Base-by-base conservation (phyloP, 2,329 filamentous ascomycete species). In the Diaporthe vaccinii region DNA sequence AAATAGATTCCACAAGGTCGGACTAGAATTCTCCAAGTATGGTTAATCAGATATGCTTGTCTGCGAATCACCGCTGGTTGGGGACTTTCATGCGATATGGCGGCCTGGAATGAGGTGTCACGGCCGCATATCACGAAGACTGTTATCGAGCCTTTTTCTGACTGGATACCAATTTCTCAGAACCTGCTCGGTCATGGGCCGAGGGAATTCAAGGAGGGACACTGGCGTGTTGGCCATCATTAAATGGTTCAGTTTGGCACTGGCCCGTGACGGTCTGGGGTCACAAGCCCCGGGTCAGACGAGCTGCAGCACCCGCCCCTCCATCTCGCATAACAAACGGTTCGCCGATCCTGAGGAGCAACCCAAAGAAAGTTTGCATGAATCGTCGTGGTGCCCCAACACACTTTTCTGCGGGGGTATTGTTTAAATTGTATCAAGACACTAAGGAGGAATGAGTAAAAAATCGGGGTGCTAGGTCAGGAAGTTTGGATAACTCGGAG, bases 261-360 rank as follows among this genome's bases (percentile, higher is more conserved):
- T 34, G 31, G 41, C 65, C 34, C 49, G 20, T 69, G 49, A 69
- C 65, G 46, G 14, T 28, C 15, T 10, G 8, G 9, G 44, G 65
- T 68, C 65, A 68, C 15, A 31, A 14, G 65, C 36, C 34, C 31
- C n/a, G 10, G 65, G 65, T 69, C 65, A 69, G 49, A 10, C 65
- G 31, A 15, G 22, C 39, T 15, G 31, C 44, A 6, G 62, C 44
- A 49, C 31, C 31, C 62, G 31, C 46, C 62, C 62, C 44, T 68
- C 44, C 62, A 68, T 5, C 62, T 36, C 34, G 22, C 22, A 39
- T 4, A 0, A n/a, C 25, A 28, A 49, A 51, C 44, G 20, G 17
- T 22, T 51, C 12, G 46, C 46, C 22, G 36, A 41, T 41, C 9
- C 34, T 49, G 20, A 17, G 20, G 20, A 2, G 17, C 12, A 8